A percentile compares a stretch with the other conserved stretches of the same genome.
These are phyloP conservation scores for Colletotrichum coccodes DNA, from an alignment of 2,329 filamentous ascomycete genomes.

Conservation along the genomic window DNA sequence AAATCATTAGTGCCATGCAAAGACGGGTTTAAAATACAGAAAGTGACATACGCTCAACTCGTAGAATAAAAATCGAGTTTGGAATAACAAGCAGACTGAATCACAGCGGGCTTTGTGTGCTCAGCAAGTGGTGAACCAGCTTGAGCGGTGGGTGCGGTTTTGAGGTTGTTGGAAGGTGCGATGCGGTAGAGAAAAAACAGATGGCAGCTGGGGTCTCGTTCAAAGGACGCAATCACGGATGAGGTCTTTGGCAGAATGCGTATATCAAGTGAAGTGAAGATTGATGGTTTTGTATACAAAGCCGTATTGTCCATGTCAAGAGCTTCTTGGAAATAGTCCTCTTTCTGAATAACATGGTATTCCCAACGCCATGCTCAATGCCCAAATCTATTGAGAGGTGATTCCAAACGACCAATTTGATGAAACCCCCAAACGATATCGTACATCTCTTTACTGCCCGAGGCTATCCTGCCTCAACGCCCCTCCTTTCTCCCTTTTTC, in stretches of 20 bases:
- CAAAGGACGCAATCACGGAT: neutral
- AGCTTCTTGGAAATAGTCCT: no score
- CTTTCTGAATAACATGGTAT: neutral
- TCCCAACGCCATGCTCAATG: neutral
- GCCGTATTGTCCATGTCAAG: neutral
- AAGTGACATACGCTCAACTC: no score
- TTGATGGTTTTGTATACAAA: neutral
- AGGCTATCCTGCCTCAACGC: neutral
- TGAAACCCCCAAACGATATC: neutral
- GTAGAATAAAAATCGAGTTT: neutral
- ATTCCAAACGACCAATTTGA: neutral
- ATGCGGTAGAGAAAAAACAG: neutral
- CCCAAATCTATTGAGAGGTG: neutral
- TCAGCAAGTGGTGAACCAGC: neutral
- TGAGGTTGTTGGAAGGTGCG: neutral
- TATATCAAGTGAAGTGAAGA: neutral
- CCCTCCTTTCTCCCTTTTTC: neutral
- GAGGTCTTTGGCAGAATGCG: no score
- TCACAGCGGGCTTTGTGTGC: neutral
- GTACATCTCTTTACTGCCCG: neutral
- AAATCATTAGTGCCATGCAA: no score
- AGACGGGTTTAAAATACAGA: no score
- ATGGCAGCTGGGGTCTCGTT: no score
- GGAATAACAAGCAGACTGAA: neutral
- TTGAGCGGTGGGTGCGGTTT: neutral